A percentile compares a stretch with the other conserved stretches of the same genome.
These are phyloP conservation scores for Kurtzmaniella cleridarum DNA, from an alignment of 805 yeast species.

Conservation along the genomic window DNA sequence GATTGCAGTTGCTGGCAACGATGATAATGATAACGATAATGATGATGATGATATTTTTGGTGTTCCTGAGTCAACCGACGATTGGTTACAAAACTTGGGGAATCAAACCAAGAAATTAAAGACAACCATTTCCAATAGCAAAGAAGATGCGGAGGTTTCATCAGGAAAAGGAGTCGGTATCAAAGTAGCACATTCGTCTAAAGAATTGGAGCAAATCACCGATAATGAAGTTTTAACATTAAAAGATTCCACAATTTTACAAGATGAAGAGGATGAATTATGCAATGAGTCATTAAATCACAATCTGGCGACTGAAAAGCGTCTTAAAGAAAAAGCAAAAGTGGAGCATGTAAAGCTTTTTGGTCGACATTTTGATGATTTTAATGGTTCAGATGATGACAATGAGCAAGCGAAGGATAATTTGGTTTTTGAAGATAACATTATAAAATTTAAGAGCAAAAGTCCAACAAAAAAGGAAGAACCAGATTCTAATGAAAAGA, in stretches of 20 bases:
- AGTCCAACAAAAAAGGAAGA: not conserved
- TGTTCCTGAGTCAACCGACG: conserved; percentile 28
- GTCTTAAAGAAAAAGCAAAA: conserved; percentile 22
- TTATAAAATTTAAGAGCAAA: not conserved
- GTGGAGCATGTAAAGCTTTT: conserved; percentile 18
- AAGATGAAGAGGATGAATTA: conserved; percentile 28
- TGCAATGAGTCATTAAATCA: conserved; percentile 30
- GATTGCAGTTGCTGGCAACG: conserved; percentile 13
- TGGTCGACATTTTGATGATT: conserved; percentile 12
- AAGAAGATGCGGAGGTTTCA: conserved; percentile 1
- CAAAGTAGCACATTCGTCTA: conserved; percentile 40
- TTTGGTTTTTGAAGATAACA: not conserved
- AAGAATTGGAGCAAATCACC: conserved; percentile 32
- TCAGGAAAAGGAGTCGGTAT: conserved; percentile 23
- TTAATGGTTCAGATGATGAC: conserved; percentile 10
- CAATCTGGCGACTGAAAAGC: conserved; percentile 21
- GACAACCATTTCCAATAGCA: not conserved
- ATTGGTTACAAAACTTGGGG: conserved; percentile 36
- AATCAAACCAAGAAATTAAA: conserved; percentile 6
- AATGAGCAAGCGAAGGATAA: conserved; percentile 5
- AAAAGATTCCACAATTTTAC: conserved; percentile 41
- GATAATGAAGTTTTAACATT: conserved; percentile 53
- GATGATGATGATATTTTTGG: conserved; percentile 15
- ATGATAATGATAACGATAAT: conserved; percentile 17
- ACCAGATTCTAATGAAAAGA: not conserved